Evolutionary conservation across 2,329 filamentous ascomycete genomes (phyloP), one percentile per base, ranked within the genome.

Genomic region (Westerdykella ornata): DNA sequence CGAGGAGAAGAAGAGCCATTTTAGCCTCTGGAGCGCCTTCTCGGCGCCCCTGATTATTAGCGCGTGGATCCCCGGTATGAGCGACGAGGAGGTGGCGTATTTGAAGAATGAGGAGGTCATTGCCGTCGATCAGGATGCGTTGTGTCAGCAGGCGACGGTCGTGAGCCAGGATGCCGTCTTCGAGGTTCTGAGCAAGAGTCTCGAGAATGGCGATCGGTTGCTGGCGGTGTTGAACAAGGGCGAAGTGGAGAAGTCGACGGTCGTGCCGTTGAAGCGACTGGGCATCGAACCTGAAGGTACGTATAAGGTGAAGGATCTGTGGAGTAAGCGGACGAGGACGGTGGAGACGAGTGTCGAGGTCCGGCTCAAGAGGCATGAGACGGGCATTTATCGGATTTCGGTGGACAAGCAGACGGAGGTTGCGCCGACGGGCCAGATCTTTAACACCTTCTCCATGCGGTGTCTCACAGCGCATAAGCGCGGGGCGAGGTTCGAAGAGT

Each of bases 171-270:
- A 69, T 44, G 58, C 47, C 0, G 58, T 48, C 3, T 69, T 70
- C 53, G 72, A 75, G 46, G 65, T 74, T 3, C 49, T 75, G 30
- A 71, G 69, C 11, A 70, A 70, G 52, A 69, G 61, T 41, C 52
- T 76, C 12, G 67, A 62, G 6, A 71, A 72, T 38, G 70, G 71
- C 2, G 71, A 74, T 46, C 62, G 72, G 3, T 45, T 75, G 8
- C 52, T 75, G n/a, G 70, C 70, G 0, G 57, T 74, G 7, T 53
- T 76, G 13, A 75, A 75, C 49, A 60, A 65, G 8, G 69, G 68
- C 1, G 55, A 57, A 16, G 32, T 41, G 2, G 48, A 60, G 1
- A 53, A 40, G 2, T 59, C 57, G 5, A 52, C 57, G 3, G 61
- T 36, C 7, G 51, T 73, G 7, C 52, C 62, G 0, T 53, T 70